Conservation (phyloP, 176 grass and related monocot species). For the Tillandsia leiboldiana region DNA sequence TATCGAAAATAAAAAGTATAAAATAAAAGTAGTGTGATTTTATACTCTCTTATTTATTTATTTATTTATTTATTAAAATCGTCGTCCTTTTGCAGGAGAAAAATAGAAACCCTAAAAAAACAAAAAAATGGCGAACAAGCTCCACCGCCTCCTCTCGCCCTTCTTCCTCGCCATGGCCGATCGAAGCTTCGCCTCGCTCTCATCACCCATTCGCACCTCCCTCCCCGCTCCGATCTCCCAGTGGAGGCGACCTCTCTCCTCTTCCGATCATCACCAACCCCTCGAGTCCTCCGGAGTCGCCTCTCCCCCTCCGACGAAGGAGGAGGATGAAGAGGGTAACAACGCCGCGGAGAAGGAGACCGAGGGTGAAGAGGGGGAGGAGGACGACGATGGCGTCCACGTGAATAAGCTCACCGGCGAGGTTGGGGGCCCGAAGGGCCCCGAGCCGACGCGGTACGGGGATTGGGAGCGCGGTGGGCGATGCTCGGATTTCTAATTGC, state of each 20-base stretch:
- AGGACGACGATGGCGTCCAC: slow-evolving; percentile 8
- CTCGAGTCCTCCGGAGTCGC: background rate
- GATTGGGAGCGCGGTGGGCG: slow-evolving; percentile 79
- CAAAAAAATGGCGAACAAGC: slow-evolving; percentile 22
- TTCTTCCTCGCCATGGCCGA: background rate
- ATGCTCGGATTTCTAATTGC: slow-evolving; percentile 68
- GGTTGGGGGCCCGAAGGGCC: slow-evolving; percentile 67
- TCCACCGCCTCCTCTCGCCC: slow-evolving; percentile 18
- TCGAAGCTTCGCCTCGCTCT: background rate
- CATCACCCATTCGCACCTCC: too few species aligned
- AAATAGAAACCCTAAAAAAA: background rate
- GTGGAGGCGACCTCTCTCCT: slow-evolving; percentile 15
- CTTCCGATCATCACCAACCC: background rate
- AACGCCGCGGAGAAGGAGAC: background rate
- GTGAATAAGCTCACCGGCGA: slow-evolving; percentile 59
- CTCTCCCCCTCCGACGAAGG: background rate
- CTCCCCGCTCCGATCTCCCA: slow-evolving; percentile 4
- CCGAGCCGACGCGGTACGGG: slow-evolving; percentile 74
- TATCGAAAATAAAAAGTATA: too few species aligned
- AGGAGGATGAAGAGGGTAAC: slow-evolving; percentile 3
- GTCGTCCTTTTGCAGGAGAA: too few species aligned
- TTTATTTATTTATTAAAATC: too few species aligned
- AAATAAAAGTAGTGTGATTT: too few species aligned
- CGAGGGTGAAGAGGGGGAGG: background rate
- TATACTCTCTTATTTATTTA: too few species aligned